Evolutionary conservation across 2,329 filamentous ascomycete genomes (phyloP), one percentile per base, ranked within the genome.

Genomic region (Dothideomycetidae sp.): DNA sequence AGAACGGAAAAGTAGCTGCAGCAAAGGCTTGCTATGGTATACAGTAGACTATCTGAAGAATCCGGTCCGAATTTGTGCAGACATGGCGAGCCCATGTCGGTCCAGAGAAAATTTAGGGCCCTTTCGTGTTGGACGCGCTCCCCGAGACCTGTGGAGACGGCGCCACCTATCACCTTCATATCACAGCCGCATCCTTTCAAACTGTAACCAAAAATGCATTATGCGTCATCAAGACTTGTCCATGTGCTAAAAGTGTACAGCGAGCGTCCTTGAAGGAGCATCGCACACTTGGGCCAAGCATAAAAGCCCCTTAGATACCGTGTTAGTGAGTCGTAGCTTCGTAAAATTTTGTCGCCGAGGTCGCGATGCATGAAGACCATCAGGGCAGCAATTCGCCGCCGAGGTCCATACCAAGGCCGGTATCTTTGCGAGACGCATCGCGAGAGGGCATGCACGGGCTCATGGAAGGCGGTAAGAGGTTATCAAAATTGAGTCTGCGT

Each of bases 401-500:
- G 10, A 80, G 62, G 48, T 79, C 73, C 63, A 80, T 68, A 21
- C 72, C 68, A n/a, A 76, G 57, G 5, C 71, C 71, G 10, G 57
- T 62, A 44, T 59, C 62, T 48, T 66, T 70, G 11, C 48, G 51
- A 21, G 50, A 53, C 31, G 46, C 46, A 7, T 49, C 39, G 28
- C 52, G 52, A 15, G 28, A 19, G 23, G 44, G 49, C 33, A 53
- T 58, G 36, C 46, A 50, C n/a, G 58, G 55, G 33, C 54, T 58
- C 33, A 60, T 67, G 23, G 60, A 63, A 1, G 73, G 72, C 21
- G 72, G 71, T 39, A 70, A 57, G n/a, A 81, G 66, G 37, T 75
- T 74, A 52, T 93, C 85, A 59, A 93, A 92, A 38, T 86, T 92
- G 42, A 93, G 66, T 44, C 77, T 70, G 53, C 81, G 73, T 50